These are phyloP conservation scores for Thermochaetoides dissita DNA, from an alignment of 2,329 filamentous ascomycete genomes.

Conservation along the genomic window DNA sequence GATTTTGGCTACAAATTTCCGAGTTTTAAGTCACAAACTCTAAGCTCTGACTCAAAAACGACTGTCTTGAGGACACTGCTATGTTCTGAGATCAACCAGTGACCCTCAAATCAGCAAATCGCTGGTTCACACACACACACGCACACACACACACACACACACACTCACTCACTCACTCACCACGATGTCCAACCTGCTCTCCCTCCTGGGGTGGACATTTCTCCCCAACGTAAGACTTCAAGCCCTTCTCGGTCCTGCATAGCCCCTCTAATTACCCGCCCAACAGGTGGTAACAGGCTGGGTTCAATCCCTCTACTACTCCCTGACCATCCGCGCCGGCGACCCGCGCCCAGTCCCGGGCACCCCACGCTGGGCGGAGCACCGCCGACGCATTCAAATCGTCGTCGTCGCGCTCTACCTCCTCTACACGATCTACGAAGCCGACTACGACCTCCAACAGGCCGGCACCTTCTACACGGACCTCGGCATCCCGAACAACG, in stretches of 20 bases:
- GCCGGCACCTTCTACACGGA: conserved; percentile 66
- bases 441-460: conserved; percentile 63
- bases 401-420: conserved; percentile 74
- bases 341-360: conserved; percentile 62
- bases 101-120: too few relatives aligned
- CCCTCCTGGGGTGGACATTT: conserved; percentile 43
- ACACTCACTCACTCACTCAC: background rate
- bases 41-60: too few relatives aligned
- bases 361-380: conserved; percentile 51
- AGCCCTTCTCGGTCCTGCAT: conserved; percentile 2
- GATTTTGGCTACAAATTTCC: too few relatives aligned
- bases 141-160: too few relatives aligned
- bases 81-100: too few relatives aligned
- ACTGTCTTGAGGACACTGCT: too few relatives aligned
- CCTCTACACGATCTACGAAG: conserved; percentile 82
- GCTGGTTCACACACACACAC: too few relatives aligned
- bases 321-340: conserved; percentile 77
- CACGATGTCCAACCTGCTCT: conserved; percentile 37
- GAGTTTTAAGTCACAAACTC: too few relatives aligned
- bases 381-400: conserved; percentile 73
- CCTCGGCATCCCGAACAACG: conserved; percentile 54
- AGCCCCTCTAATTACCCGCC: background rate
- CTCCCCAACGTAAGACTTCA: conserved; percentile 33
- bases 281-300: conserved; percentile 61
- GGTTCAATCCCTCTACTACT: conserved; percentile 72